Base-by-base conservation (phyloP, 306 rosid genomes). In the Begonia masoniana region DNA sequence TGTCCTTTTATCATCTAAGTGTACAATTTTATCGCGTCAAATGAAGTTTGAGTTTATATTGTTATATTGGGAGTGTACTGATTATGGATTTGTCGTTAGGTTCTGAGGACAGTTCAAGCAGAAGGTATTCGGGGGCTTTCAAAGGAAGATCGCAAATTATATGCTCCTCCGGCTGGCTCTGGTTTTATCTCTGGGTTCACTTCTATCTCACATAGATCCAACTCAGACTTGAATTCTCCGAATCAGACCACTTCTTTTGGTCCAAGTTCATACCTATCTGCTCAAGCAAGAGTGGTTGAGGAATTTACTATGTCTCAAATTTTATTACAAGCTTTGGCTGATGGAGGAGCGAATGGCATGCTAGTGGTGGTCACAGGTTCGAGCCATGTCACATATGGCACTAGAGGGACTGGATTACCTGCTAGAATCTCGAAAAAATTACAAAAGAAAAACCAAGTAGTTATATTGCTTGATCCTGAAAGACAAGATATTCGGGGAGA, bases 151-250 rank as follows among this genome's bases (percentile, higher is more conserved):
- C 92, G 85, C 52, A 81, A 75, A 73, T 4, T 62, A 50, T 91
- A 76, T 74, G 70, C 94, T 52, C 97, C 97, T 63, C 97, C 97
- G 49, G 87, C 91, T 31, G 97, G 97, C 70, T 91, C 96, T 12
- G 97, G 97, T 69, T 91, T 85, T 72, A 59, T 80, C 55, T 82
- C 95, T 6, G 97, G 95, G 61, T 80, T 75, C 67, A 56, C 71
- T 59, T 72, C 95, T 43, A 67, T 80, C 42, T 74, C 95, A 7
- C 83, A 76, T 13, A 75, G 82, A 66, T 62, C 71, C 47, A 69
- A 73, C 15, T 66, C 61, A 49, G 94, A 91, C 57, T 47, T 56
- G 56, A 67, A 69, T 69, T 74, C 60, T 69, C 78, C 72, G 17
- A 70, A 57, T 59, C 81, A 63, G 17, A 70, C 76, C 12, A 70